Base-by-base conservation (phyloP, 2,329 filamentous ascomycete genomes). In the Ophiostoma angusticollis region DNA sequence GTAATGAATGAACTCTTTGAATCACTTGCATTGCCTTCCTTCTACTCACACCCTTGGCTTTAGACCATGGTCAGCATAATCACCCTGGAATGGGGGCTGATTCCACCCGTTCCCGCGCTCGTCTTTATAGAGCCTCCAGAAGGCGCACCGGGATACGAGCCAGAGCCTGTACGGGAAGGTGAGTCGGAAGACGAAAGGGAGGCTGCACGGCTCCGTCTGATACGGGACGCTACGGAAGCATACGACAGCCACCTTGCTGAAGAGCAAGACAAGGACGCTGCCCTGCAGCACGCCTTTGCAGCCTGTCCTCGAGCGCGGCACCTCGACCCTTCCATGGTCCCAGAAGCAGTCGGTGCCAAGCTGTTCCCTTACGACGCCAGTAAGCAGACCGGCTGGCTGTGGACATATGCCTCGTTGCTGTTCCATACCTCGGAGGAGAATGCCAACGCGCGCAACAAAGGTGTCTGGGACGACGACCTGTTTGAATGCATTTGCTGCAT, bases 401-500 rank as follows among this genome's bases (percentile, higher is more conserved):
- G 40, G 43, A 45, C 40, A 13, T 41, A 43, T 9, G 43, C 43
- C 1, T 11, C 37, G 11, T 21, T 31, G 6, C 9, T 40, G n/a
- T 16, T 33, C 23, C 17, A 36, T 12, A 5, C 22, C 32, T 9
- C 31, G 9, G 21, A 13, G 6, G 11, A 9, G 4, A 9, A 14
- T 12, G 6, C n/a, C 11, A 38, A 38, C 35, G 9, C 16, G 7
- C 12, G 8, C 12, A 34, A 29, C n/a, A 29, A 14, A 19, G 31
- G 35, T 13, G 17, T 31, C 14, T 16, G 12, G 16, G 40, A 42
- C 11, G 25, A 33, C 8, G 17, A 11, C 14, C 16, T 41, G 31
- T 2, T 18, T 3, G 38, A 44, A 17, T 25, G 27, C n/a, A 38
- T 44, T 23, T 36, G 31, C 32, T 32, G 18, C 17, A 44, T 44